Percentiles rank a stretch among this genome's conserved stretches.
Conservation (phyloP, 2,329 filamentous ascomycete species). For the Epichloe glyceriae region DNA sequence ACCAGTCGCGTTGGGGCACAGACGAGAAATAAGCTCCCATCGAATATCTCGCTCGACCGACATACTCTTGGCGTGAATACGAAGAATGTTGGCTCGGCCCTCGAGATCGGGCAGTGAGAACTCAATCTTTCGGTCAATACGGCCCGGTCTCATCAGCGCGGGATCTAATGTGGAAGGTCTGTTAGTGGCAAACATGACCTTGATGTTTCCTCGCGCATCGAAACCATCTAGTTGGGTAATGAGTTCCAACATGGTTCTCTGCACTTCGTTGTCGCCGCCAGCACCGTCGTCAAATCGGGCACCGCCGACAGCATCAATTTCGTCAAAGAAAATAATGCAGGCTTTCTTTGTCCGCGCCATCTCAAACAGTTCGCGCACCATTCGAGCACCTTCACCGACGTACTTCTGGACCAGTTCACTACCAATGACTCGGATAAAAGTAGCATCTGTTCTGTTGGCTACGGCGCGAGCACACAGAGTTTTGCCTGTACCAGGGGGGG, state of each 20-base stretch:
- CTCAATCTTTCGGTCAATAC: conserved; percentile 98
- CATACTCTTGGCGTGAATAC: conserved; percentile 99
- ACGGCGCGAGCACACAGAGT: conserved; percentile 95
- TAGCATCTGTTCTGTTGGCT: conserved; percentile 94
- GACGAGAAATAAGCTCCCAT: conserved; percentile 94
- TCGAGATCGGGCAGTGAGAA: conserved; percentile 96
- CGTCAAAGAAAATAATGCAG: conserved; percentile 95
- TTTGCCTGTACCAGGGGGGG: conserved; percentile 96
- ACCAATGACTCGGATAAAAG: conserved; percentile 96
- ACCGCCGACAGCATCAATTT: conserved; percentile 92
- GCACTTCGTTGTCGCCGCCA: conserved; percentile 93
- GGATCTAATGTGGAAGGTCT: conserved; percentile 89
- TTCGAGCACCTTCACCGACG: conserved; percentile 92
- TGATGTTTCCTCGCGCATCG: conserved; percentile 94
- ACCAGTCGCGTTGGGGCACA: conserved; percentile 95
- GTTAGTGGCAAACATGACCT: conserved; percentile 99
- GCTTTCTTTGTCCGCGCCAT: conserved; percentile 99
- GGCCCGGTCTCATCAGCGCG: conserved; percentile 91
- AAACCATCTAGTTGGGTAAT: conserved; percentile 97
- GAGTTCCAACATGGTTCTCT: conserved; percentile 93
- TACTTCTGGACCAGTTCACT: conserved; percentile 98
- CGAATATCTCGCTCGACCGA: conserved; percentile 96
- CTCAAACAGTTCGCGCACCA: conserved; percentile 97
- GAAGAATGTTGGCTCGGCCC: conserved; percentile 90
- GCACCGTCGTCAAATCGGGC: conserved; percentile 94